phyloP scores from a whole-genome alignment of 2,329 filamentous ascomycete genomes.

The Neopestalotiopsis rosae region DNA sequence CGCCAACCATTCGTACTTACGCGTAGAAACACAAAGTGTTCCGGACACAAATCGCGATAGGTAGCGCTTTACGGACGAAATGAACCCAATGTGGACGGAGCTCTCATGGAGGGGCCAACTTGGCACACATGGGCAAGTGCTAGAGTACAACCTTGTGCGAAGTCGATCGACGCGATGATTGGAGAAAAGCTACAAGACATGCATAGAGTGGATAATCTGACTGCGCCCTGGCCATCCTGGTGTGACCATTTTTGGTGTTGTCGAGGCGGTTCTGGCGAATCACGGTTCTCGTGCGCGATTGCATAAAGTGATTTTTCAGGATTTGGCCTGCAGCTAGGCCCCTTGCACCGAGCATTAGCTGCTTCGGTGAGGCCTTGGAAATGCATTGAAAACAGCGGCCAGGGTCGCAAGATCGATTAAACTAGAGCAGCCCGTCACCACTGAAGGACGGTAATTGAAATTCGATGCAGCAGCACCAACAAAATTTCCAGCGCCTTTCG shows the following conservation, averaged over 20 bases:
- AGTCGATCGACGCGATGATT: conserved; percentile 34
- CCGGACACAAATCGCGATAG: conserved; percentile 19
- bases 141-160: background rate
- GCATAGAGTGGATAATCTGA: conserved; percentile 11
- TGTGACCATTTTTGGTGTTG: conserved; percentile 24
- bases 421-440: background rate
- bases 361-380: conserved; percentile 1
- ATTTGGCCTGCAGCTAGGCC: conserved; percentile 23
- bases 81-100: conserved; percentile 13
- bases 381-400: background rate
- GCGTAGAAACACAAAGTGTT: conserved; percentile 33
- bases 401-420: background rate
- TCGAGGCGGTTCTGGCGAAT: conserved; percentile 25
- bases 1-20: conserved; percentile 25
- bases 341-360: conserved; percentile 22
- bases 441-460: conserved; percentile 13
- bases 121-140: background rate
- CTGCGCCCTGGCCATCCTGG: conserved; percentile 21
- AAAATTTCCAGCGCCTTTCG: background rate
- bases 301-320: conserved; percentile 29
- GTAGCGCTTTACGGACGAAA: conserved; percentile 18
- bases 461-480: background rate
- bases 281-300: conserved; percentile 23
- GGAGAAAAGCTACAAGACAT: conserved; percentile 24
- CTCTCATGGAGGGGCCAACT: background rate